phyloP scores from a whole-genome alignment of 2,329 filamentous ascomycete species.

The Aspergillus proliferans region DNA sequence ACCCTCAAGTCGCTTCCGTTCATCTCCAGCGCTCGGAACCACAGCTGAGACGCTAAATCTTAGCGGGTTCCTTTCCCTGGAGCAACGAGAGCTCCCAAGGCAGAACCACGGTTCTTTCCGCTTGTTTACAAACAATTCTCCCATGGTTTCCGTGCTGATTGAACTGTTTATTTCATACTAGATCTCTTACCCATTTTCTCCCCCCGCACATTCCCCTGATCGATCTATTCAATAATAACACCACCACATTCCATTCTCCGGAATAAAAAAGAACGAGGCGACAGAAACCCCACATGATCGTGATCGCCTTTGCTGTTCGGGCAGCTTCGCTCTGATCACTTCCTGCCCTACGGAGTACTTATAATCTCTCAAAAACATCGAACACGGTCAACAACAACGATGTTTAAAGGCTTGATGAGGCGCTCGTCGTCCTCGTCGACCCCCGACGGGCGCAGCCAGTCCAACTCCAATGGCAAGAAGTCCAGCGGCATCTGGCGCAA shows the following conservation, averaged over 20 bases:
- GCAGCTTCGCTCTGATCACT: constrained; percentile 9
- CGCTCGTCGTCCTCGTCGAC: constrained; percentile 18
- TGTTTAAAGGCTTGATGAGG: constrained; percentile 35
- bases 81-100: neutral
- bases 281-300: neutral
- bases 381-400: constrained; percentile 13
- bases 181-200: neutral
- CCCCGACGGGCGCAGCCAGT: constrained; percentile 24
- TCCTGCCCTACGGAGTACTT: neutral
- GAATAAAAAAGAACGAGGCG: too few species aligned
- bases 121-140: neutral
- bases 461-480: constrained; percentile 15
- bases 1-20: too few species aligned
- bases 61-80: too few species aligned
- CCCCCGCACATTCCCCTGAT: neutral
- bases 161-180: neutral
- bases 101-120: neutral
- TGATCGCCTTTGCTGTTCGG: constrained; percentile 11
- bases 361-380: neutral
- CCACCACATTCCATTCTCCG: too few species aligned
- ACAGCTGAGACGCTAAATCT: too few species aligned
- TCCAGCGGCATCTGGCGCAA: constrained; percentile 19
- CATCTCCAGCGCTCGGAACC: too few species aligned
- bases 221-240: too few species aligned
- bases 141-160: neutral